phyloP scores from a whole-genome alignment of 495 filamentous ascomycete species.

The Xylaria flabelliformis region DNA sequence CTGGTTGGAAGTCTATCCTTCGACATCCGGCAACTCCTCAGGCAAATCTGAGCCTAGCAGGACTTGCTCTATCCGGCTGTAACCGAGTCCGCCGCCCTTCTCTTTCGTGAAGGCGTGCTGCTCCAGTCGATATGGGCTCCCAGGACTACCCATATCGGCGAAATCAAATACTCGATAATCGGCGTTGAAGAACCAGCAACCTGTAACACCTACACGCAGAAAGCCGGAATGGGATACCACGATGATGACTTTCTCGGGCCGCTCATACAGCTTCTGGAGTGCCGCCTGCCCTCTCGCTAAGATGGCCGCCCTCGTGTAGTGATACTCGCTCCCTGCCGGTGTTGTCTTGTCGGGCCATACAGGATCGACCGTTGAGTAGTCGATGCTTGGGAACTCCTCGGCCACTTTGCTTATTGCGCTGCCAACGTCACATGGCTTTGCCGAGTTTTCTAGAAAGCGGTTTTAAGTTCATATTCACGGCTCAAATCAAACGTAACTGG shows the following conservation, averaged over 20 bases:
- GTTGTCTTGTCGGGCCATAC: slow-evolving; percentile 63
- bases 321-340: slow-evolving; percentile 48
- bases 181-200: slow-evolving; percentile 60
- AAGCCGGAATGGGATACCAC: slow-evolving; percentile 68
- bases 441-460: slow-evolving; percentile 56
- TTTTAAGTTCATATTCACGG: slow-evolving; percentile 19
- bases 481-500: not conserved
- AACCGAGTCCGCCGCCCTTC: slow-evolving; percentile 43
- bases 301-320: slow-evolving; percentile 54
- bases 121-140: slow-evolving; percentile 42
- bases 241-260: slow-evolving; percentile 65
- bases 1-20: slow-evolving; percentile 7
- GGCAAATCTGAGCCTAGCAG: slow-evolving; percentile 38
- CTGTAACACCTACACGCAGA: slow-evolving; percentile 54
- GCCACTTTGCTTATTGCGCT: slow-evolving; percentile 48
- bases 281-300: slow-evolving; percentile 54
- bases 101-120: slow-evolving; percentile 51
- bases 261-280: slow-evolving; percentile 54
- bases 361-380: slow-evolving; percentile 61
- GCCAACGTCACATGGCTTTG: slow-evolving; percentile 64
- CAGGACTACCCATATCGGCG: slow-evolving; percentile 39
- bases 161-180: slow-evolving; percentile 70
- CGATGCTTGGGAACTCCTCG: slow-evolving; percentile 58
- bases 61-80: slow-evolving; percentile 36
- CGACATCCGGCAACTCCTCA: slow-evolving; percentile 34